These are phyloP conservation scores for Vitis vinifera DNA, from an alignment of 164 flowering plant species.

Conservation along the genomic window DNA sequence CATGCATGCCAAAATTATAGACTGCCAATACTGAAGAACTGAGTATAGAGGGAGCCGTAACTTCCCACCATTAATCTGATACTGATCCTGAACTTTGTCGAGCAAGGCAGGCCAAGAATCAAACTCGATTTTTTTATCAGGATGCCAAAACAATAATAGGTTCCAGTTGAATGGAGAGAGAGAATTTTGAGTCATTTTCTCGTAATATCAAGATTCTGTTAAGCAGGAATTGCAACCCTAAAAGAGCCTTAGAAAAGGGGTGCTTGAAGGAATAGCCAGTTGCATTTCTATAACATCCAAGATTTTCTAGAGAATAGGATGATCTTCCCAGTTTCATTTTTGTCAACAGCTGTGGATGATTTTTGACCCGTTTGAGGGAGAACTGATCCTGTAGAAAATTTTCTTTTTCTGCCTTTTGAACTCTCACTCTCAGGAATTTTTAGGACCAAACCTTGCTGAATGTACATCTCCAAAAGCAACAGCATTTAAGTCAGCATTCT, in stretches of 20 bases:
- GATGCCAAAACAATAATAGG: too few species aligned
- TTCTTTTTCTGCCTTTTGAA: conserved; percentile 15
- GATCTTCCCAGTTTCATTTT: conserved; percentile 56
- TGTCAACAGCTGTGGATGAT: conserved; percentile 16
- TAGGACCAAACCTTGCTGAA: conserved; percentile 14
- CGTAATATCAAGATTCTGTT: conserved; percentile 41
- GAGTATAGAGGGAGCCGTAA: too few species aligned
- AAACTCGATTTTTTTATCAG: too few species aligned
- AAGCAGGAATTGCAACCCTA: conserved; percentile 70
- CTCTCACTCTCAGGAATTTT: conserved; percentile 4
- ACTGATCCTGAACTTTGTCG: too few species aligned
- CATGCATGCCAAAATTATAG: too few species aligned
- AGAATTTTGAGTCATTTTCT: conserved; percentile 45
- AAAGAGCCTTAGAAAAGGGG: conserved; percentile 77
- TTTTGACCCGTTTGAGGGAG: conserved; percentile 16
- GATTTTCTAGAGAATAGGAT: conserved; percentile 67
- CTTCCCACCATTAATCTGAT: too few species aligned
- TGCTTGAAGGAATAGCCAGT: conserved; percentile 57
- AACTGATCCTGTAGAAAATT: conserved; percentile 8
- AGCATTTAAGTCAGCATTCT: conserved; percentile 13
- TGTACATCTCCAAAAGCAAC: conserved; percentile 17
- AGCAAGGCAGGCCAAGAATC: too few species aligned
- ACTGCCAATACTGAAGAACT: too few species aligned
- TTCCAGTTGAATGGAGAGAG: too few species aligned
- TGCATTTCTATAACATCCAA: conserved; percentile 62